Conservation (phyloP, 1,284 basidiomycete species). For the Puccinia hordei region DNA sequence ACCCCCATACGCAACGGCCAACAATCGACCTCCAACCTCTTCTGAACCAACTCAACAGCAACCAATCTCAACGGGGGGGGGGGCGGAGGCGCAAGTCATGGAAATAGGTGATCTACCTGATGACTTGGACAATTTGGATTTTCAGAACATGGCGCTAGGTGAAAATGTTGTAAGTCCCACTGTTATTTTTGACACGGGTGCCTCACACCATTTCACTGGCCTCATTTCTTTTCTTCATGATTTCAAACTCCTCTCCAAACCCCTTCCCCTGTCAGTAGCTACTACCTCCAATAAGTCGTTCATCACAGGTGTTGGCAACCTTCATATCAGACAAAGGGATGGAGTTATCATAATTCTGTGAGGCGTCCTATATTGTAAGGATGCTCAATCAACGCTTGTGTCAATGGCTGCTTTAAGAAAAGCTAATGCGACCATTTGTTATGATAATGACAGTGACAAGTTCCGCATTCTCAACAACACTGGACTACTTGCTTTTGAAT, state of each 20-base stretch:
- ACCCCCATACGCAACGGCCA: too few relatives aligned
- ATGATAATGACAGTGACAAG: background rate
- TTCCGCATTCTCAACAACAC: background rate
- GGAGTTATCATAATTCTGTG: background rate
- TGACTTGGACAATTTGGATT: background rate
- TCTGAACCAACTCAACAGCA: too few relatives aligned
- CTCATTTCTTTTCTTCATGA: background rate
- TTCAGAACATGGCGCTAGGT: background rate
- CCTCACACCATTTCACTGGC: background rate
- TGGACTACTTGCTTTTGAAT: background rate
- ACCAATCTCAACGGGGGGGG: too few relatives aligned
- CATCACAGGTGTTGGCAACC: background rate
- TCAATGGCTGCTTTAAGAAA: background rate
- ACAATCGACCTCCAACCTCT: too few relatives aligned
- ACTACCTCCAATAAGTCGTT: background rate
- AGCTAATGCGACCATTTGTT: background rate
- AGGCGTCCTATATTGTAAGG: background rate
- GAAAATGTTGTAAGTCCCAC: background rate
- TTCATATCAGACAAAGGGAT: background rate
- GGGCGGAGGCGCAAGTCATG: background rate
- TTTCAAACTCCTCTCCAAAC: background rate
- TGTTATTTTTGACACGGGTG: background rate
- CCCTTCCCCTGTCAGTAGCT: background rate
- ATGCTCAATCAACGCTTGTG: background rate
- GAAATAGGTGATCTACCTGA: background rate